Conservation (phyloP, 305 asterid species). For the Fraxinus sp. region DNA sequence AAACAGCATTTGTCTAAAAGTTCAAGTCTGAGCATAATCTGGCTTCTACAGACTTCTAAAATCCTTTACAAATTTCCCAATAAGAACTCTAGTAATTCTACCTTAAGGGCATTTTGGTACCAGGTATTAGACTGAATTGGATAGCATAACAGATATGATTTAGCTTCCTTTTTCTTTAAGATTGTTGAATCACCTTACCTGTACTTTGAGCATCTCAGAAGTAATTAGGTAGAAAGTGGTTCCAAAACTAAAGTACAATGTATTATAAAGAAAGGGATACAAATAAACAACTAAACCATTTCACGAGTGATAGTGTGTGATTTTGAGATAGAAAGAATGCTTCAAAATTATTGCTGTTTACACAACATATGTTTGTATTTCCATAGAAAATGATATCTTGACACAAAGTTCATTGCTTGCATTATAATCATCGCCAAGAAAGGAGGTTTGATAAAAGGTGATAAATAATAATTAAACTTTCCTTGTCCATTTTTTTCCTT, state of each 20-base stretch:
- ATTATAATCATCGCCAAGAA: background rate
- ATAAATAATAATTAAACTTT: background rate
- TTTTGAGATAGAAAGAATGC: background rate
- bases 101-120: background rate
- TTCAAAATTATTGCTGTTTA: background rate
- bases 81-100: background rate
- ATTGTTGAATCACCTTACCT: background rate
- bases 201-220: background rate
- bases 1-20: background rate
- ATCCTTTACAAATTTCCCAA: background rate
- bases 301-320: background rate
- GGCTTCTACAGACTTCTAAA: background rate
- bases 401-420: background rate
- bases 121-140: background rate
- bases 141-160: background rate
- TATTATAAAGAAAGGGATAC: background rate
- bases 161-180: background rate
- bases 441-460: background rate
- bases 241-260: background rate
- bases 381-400: background rate
- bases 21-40: background rate
- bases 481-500: background rate
- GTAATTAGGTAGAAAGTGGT: background rate
- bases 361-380: background rate
- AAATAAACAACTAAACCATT: background rate